These are phyloP conservation scores for Tinospora cordifolia DNA, from an alignment of 164 flowering plant species.

Conservation along the genomic window DNA sequence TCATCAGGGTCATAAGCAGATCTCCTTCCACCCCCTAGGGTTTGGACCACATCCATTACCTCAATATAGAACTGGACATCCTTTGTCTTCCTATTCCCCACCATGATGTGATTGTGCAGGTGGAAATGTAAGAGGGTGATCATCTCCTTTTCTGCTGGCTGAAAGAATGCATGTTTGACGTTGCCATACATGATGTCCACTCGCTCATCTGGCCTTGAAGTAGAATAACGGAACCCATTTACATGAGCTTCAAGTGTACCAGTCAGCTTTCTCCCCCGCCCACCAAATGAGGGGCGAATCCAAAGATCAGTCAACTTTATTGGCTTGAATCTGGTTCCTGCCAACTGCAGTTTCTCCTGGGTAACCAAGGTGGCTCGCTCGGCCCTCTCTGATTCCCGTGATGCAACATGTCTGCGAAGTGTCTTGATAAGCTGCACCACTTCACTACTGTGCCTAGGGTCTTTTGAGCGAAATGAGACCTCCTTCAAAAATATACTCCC, in stretches of 20 bases:
- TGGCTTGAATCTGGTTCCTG: conserved; percentile 54
- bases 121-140: conserved; percentile 73
- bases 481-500: conserved; percentile 70
- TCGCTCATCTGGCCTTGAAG: conserved; percentile 57
- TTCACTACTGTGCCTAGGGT: conserved; percentile 73
- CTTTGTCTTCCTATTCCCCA: conserved; percentile 75
- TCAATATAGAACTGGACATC: conserved; percentile 80
- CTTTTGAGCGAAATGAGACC: conserved; percentile 78
- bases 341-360: conserved; percentile 68
- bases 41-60: conserved; percentile 87
- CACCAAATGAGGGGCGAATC: conserved; percentile 72
- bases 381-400: conserved; percentile 80
- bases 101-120: conserved; percentile 86
- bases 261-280: conserved; percentile 59
- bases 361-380: conserved; percentile 83
- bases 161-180: conserved; percentile 80
- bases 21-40: conserved; percentile 64
- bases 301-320: conserved; percentile 54
- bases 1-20: conserved; percentile 86
- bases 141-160: conserved; percentile 82
- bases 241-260: conserved; percentile 69
- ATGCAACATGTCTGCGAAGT: conserved; percentile 57
- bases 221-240: conserved; percentile 71
- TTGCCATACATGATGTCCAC: conserved; percentile 67
- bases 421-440: conserved; percentile 66